phyloP scores from a whole-genome alignment of 1,284 basidiomycete genomes.

The Ustilago loliicola region DNA sequence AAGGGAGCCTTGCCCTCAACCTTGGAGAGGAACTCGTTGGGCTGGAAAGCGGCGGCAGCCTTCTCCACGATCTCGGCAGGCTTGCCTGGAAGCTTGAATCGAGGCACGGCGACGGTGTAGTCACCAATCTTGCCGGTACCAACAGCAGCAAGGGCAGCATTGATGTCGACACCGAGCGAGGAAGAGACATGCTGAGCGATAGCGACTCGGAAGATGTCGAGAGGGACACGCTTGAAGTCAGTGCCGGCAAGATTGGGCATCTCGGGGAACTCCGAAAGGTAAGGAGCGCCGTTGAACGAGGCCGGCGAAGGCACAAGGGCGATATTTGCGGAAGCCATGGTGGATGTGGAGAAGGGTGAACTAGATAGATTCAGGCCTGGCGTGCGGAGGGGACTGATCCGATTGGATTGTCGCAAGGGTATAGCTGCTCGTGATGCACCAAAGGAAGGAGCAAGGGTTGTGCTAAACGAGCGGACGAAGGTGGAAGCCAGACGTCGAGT shows the following conservation, averaged over 20 bases:
- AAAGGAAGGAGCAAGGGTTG: constrained; percentile 4
- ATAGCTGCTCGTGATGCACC: constrained; percentile 20
- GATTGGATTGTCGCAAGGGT: background rate
- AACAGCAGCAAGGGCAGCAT: constrained; percentile 83
- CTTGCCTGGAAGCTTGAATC: constrained; percentile 89
- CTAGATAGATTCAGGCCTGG: constrained; percentile 1
- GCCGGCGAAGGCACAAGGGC: constrained; percentile 54
- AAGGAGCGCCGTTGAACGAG: constrained; percentile 72
- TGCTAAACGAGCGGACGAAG: constrained; percentile 23
- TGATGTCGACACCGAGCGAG: constrained; percentile 74
- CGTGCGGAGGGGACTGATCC: background rate
- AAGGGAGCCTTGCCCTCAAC: constrained; percentile 63
- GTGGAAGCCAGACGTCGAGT: constrained; percentile 35
- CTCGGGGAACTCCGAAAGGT: constrained; percentile 65
- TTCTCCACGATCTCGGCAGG: constrained; percentile 82
- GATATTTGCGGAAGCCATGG: constrained; percentile 45
- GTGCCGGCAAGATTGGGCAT: constrained; percentile 70
- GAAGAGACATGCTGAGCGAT: constrained; percentile 84
- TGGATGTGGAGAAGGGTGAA: constrained; percentile 34
- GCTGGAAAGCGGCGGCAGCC: constrained; percentile 76
- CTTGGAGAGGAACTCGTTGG: constrained; percentile 60
- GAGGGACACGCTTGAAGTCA: constrained; percentile 79
- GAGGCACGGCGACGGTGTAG: constrained; percentile 89
- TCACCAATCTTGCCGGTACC: constrained; percentile 89
- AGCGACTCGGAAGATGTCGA: constrained; percentile 87